These are phyloP conservation scores for Psidium friedrichsthalianum DNA, from an alignment of 345 rosid species.

Conservation along the genomic window DNA sequence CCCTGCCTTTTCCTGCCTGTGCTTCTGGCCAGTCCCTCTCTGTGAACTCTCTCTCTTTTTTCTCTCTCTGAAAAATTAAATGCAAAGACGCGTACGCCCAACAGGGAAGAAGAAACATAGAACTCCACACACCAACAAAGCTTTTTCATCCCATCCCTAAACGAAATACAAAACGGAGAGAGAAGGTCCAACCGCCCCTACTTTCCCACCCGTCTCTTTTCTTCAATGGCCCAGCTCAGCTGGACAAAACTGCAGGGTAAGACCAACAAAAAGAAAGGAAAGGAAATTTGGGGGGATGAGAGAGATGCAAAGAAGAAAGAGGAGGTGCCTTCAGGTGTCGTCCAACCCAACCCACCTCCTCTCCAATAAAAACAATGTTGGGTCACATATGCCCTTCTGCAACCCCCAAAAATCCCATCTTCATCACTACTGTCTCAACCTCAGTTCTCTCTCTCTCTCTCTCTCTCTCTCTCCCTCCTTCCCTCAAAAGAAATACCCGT, in stretches of 20 bases:
- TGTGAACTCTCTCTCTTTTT: background rate
- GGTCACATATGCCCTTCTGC: slow-evolving; percentile 12
- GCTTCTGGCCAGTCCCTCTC: background rate
- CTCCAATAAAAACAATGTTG: background rate
- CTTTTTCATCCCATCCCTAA: background rate
- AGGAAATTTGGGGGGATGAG: background rate
- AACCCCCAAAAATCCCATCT: slow-evolving; percentile 1
- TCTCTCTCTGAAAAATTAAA: background rate
- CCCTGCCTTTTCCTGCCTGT: background rate
- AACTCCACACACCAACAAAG: background rate
- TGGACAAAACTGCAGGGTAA: slow-evolving; percentile 1
- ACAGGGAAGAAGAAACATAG: background rate
- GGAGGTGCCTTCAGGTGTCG: background rate
- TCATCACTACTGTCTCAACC: background rate
- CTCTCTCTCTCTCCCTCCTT: background rate
- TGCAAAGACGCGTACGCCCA: background rate
- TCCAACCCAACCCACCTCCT: background rate
- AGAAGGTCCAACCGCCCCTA: background rate
- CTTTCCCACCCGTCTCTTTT: background rate
- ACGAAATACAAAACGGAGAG: background rate
- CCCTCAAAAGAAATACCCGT: background rate
- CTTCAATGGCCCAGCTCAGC: background rate
- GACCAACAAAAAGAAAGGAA: background rate
- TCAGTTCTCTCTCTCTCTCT: background rate
- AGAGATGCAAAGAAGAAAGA: background rate